These are phyloP conservation scores for Beauveria pseudobassiana DNA, from an alignment of 2,329 filamentous ascomycete genomes.

Conservation along the genomic window DNA sequence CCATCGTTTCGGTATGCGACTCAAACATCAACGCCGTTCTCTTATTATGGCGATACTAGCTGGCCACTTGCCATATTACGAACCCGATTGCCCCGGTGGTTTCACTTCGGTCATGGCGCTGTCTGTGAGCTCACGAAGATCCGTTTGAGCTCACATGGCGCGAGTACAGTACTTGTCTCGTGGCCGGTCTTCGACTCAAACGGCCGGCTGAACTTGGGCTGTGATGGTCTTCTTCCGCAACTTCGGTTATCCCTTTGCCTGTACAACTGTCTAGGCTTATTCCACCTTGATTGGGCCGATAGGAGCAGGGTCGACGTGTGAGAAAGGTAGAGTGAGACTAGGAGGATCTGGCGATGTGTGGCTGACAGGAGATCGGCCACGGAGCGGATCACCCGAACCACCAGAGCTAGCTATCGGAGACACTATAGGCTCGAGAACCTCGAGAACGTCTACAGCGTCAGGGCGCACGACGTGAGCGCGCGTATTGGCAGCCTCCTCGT, in stretches of 20 bases:
- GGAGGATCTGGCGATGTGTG: background rate
- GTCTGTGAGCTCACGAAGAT: background rate
- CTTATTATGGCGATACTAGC: background rate
- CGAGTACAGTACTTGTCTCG: background rate
- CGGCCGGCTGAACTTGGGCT: background rate
- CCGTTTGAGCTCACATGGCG: background rate
- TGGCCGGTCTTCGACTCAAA: background rate
- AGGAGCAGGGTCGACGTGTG: background rate
- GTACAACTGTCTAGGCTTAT: background rate
- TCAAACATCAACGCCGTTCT: background rate
- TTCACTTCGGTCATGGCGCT: background rate
- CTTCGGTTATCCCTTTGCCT: background rate
- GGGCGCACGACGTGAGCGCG: slow-evolving; percentile 9
- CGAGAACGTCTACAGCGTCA: slow-evolving; percentile 2
- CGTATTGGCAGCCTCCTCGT: slow-evolving; percentile 11
- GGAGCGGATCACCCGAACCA: background rate
- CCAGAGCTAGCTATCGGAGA: background rate
- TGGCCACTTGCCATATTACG: background rate
- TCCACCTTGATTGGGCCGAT: background rate
- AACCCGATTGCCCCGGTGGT: background rate
- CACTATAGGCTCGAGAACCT: slow-evolving; percentile 6
- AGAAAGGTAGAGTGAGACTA: background rate
- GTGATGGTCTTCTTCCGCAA: background rate
- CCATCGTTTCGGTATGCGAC: background rate
- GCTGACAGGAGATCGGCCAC: slow-evolving; percentile 4